Percentiles rank a stretch among this genome's conserved stretches.
Evolutionary conservation across 2,329 filamentous ascomycete genomes (phyloP).

Genomic region (Ophiostoma quercus): DNA sequence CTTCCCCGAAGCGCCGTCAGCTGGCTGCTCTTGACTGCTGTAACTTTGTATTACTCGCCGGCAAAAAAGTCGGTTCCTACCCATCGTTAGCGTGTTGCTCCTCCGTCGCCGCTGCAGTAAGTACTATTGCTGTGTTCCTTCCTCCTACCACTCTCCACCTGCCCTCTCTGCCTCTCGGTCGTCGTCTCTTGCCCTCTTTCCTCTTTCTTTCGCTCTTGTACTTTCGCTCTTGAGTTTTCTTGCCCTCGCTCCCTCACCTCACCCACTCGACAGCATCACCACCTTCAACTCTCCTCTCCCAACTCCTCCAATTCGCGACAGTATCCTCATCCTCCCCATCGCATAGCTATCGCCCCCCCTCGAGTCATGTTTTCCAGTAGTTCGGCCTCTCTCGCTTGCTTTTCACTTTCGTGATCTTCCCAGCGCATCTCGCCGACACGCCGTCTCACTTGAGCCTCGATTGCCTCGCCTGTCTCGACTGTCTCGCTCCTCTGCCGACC

Average conservation of each 20-base stretch:
- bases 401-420: constrained; percentile 1
- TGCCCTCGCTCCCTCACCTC: background rate
- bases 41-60: background rate
- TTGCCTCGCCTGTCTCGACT: background rate
- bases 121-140: background rate
- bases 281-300: background rate
- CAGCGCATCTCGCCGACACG: background rate
- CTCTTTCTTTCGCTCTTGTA: background rate
- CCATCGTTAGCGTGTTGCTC: constrained; percentile 13
- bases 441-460: background rate
- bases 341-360: background rate
- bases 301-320: background rate
- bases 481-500: constrained; percentile 25
- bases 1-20: constrained; percentile 25
- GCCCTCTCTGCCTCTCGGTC: background rate
- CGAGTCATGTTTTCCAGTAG: constrained; percentile 15
- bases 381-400: background rate
- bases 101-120: constrained; percentile 8
- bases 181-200: background rate
- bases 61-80: constrained; percentile 15
- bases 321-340: background rate
- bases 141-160: constrained; percentile 13
- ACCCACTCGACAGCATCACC: background rate
- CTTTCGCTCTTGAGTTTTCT: background rate
- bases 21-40: constrained; percentile 2